Conservation (phyloP, 805 yeast species). For the Monosporozyma yasuniensis region DNA sequence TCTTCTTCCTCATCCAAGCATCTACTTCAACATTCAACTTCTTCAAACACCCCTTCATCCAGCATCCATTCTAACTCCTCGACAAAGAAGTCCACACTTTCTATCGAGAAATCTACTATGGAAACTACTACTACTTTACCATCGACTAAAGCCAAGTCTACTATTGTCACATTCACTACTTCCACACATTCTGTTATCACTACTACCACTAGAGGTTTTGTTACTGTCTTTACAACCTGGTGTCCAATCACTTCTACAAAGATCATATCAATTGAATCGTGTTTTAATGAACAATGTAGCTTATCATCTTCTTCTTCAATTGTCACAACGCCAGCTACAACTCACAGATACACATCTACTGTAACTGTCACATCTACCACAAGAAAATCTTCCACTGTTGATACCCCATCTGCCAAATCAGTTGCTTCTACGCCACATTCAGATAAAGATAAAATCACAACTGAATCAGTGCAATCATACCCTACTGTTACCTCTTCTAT, state of each 20-base stretch:
- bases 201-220: constrained; percentile 5
- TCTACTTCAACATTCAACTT: no score
- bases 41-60: no score
- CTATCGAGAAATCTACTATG: background rate
- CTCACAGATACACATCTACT: background rate
- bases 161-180: background rate
- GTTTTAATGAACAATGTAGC: constrained; percentile 4
- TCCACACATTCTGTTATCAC: constrained; percentile 3
- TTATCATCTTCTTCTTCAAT: background rate
- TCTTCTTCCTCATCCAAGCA: background rate
- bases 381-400: background rate
- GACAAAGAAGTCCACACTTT: background rate
- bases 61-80: background rate
- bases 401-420: background rate
- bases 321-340: background rate
- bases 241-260: constrained; percentile 23
- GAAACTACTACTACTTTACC: constrained; percentile 1
- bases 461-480: constrained; percentile 6
- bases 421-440: background rate
- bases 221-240: constrained; percentile 34
- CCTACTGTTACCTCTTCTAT: constrained; percentile 4
- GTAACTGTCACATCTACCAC: background rate
- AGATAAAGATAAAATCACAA: background rate
- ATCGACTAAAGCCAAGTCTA: constrained; percentile 2
- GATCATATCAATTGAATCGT: constrained; percentile 5